Conservation (phyloP, 371 early-diverging fungal species). For the Racocetra persica region DNA sequence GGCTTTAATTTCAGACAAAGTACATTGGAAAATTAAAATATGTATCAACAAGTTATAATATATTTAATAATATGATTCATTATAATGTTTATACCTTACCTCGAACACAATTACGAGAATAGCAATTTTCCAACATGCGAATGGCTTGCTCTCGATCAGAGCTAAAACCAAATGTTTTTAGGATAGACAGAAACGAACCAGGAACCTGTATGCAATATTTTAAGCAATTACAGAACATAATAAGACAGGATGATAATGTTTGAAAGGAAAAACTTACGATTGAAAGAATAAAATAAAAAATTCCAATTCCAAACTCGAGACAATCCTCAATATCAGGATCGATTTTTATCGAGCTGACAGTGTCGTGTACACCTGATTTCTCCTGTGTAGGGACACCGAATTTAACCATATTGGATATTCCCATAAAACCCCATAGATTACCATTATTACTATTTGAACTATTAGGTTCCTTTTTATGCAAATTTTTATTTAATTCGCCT, state of each 20-base stretch:
- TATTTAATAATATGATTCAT: not conserved
- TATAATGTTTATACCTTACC: conserved; percentile 33
- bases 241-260: not conserved
- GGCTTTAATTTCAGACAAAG: conserved; percentile 31
- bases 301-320: conserved; percentile 50
- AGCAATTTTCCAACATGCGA: conserved; percentile 48
- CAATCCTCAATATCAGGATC: conserved; percentile 50
- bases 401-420: conserved; percentile 44
- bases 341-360: conserved; percentile 47
- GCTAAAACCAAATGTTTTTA: conserved; percentile 52
- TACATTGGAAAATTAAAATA: not conserved
- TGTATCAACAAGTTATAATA: not conserved
- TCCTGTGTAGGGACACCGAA: conserved; percentile 38
- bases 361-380: conserved; percentile 44
- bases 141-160: conserved; percentile 51
- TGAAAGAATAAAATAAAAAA: conserved; percentile 52
- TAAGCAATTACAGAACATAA: not conserved
- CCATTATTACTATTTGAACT: conserved; percentile 22
- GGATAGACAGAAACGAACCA: conserved; percentile 48
- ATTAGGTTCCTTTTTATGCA: conserved; percentile 38
- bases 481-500: conserved; percentile 32
- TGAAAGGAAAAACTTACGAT: conserved; percentile 42
- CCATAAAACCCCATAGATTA: conserved; percentile 35
- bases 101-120: conserved; percentile 46
- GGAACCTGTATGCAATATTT: conserved; percentile 28